These are phyloP conservation scores for Vitis hybrid DNA, from an alignment of 177 flowering plant genomes.

Conservation along the genomic window DNA sequence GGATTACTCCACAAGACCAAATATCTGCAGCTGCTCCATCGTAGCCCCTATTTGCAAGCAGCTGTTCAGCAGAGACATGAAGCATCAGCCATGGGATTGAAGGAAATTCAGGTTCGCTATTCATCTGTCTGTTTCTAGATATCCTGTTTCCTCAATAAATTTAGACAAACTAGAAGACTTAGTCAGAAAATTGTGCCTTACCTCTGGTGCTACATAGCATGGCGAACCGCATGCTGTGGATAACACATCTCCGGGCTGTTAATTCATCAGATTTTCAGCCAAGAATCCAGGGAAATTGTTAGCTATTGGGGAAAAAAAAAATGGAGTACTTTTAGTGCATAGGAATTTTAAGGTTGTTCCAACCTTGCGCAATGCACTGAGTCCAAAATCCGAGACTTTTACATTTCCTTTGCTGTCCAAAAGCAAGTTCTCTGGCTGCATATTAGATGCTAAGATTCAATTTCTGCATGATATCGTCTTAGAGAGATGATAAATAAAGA, in stretches of 20 bases:
- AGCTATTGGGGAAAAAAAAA: not conserved
- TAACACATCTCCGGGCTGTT: conserved; percentile 67
- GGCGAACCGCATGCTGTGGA: conserved; percentile 88
- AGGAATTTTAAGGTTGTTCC: not conserved
- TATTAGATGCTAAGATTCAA: not conserved
- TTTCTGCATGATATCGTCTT: too few species aligned
- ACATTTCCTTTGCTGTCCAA: conserved; percentile 59
- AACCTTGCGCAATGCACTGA: conserved; percentile 60
- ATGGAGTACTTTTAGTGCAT: not conserved
- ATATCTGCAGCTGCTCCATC: conserved; percentile 80
- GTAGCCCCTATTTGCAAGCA: conserved; percentile 54
- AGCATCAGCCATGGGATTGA: conserved; percentile 11
- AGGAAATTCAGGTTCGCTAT: conserved; percentile 1
- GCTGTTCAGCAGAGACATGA: conserved; percentile 34
- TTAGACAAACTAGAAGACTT: not conserved
- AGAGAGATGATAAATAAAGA: not conserved
- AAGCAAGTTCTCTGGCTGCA: conserved; percentile 77
- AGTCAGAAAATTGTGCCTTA: conserved; percentile 16
- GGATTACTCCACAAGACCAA: conserved; percentile 96
- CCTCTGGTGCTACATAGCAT: conserved; percentile 94
- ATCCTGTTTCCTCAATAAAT: not conserved
- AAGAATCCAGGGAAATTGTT: not conserved
- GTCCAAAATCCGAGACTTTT: conserved; percentile 76
- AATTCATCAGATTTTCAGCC: conserved; percentile 5
- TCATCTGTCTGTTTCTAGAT: not conserved